Evolutionary conservation across 2,329 filamentous ascomycete genomes (phyloP).

Genomic region (Didymella sp.): DNA sequence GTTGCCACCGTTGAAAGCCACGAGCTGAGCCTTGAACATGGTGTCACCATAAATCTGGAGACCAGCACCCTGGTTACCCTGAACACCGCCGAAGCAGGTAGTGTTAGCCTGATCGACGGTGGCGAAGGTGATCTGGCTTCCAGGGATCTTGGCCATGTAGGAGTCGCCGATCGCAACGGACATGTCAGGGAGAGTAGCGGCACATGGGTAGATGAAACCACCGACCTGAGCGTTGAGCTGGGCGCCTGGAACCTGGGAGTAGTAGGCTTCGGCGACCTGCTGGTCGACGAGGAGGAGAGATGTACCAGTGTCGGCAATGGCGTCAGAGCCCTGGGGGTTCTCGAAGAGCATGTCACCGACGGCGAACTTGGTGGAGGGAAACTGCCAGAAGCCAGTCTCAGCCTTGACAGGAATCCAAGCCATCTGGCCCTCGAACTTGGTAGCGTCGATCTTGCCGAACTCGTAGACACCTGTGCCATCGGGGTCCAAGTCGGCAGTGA

Average conservation of each 20-base stretch:
- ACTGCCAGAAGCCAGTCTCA: conserved; percentile 72
- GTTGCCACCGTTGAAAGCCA: conserved; percentile 64
- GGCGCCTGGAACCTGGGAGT: conserved; percentile 51
- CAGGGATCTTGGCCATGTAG: conserved; percentile 65
- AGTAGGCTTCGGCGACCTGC: conserved; percentile 58
- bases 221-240: conserved; percentile 47
- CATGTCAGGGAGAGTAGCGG: conserved; percentile 52
- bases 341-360: conserved; percentile 63
- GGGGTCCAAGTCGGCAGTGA: conserved; percentile 72
- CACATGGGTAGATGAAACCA: conserved; percentile 56
- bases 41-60: conserved; percentile 70
- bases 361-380: conserved; percentile 63
- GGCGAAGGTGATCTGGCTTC: conserved; percentile 52
- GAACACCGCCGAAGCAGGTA: conserved; percentile 72
- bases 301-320: conserved; percentile 64
- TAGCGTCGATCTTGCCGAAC: conserved; percentile 72
- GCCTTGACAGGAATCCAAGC: conserved; percentile 68
- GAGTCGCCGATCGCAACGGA: conserved; percentile 63
- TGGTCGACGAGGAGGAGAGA: conserved; percentile 68
- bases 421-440: conserved; percentile 69
- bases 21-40: conserved; percentile 66
- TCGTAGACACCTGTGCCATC: conserved; percentile 70
- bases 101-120: conserved; percentile 50
- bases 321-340: conserved; percentile 57
- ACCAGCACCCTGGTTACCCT: conserved; percentile 60